A percentile compares a stretch with the other conserved stretches of the same genome.
phyloP scores from a whole-genome alignment of 768 basidiomycete genomes.

The Termitomyces sp. region DNA sequence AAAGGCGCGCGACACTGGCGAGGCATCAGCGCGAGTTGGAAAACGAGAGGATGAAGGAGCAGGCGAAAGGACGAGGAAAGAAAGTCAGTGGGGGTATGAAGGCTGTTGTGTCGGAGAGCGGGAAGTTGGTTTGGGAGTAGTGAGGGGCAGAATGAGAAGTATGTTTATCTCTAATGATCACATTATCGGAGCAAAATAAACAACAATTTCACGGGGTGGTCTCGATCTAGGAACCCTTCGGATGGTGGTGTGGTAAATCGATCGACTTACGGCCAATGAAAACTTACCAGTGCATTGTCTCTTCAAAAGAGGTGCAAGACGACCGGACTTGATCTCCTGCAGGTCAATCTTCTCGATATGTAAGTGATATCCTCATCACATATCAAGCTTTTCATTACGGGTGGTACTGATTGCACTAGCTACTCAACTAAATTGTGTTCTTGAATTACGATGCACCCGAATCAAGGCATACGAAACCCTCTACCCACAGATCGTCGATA shows the following conservation, averaged over 20 bases:
- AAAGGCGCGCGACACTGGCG: constrained; percentile 47
- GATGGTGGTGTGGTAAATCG: neutral
- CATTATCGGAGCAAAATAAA: neutral
- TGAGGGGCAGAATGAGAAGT: neutral
- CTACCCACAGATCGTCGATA: no score
- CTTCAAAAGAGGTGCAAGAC: no score
- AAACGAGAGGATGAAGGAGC: constrained; percentile 45
- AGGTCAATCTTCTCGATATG: no score
- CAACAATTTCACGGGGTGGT: neutral
- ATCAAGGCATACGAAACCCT: no score
- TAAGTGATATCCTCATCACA: no score
- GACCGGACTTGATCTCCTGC: no score
- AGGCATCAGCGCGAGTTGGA: constrained; percentile 63
- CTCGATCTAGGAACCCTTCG: neutral
- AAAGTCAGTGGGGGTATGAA: constrained; percentile 55
- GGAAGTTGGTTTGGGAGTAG: constrained; percentile 45
- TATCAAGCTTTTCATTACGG: no score
- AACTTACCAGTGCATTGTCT: neutral
- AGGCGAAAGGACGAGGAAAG: constrained; percentile 27
- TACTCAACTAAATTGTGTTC: no score
- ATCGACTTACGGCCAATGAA: neutral
- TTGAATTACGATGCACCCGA: no score
- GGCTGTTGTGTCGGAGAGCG: constrained; percentile 53
- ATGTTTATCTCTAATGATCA: neutral
- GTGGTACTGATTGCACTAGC: no score